Percentiles rank a stretch among this genome's conserved stretches.
These are phyloP conservation scores for Chaetoscypha palmicola DNA, from an alignment of 2,329 filamentous ascomycete species.

Conservation along the genomic window DNA sequence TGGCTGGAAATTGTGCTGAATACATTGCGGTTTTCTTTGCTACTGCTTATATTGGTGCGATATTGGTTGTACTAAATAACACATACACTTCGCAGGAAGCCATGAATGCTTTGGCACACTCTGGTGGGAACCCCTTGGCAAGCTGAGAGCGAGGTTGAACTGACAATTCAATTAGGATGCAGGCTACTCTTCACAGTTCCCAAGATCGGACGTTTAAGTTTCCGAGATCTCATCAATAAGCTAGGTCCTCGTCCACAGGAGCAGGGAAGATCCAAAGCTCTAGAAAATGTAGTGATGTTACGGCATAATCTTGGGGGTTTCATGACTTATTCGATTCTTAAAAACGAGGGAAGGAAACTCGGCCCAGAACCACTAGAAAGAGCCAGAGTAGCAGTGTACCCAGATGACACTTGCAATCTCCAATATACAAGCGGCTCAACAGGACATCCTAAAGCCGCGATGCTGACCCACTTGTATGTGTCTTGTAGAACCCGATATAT, in stretches of 20 bases:
- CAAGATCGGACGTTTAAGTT: constrained; percentile 58
- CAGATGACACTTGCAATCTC: constrained; percentile 64
- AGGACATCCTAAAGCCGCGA: constrained; percentile 65
- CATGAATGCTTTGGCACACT: constrained; percentile 63
- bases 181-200: constrained; percentile 67
- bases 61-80: constrained; percentile 74
- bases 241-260: constrained; percentile 32
- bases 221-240: constrained; percentile 49
- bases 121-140: too few relatives aligned
- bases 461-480: constrained; percentile 48
- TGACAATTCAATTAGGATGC: constrained; percentile 44
- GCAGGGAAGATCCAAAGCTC: constrained; percentile 33
- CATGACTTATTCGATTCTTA: constrained; percentile 22
- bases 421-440: constrained; percentile 74
- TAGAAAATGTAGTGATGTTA: constrained; percentile 52
- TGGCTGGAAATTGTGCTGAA: constrained; percentile 19
- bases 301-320: constrained; percentile 48
- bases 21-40: constrained; percentile 29
- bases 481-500: too few relatives aligned
- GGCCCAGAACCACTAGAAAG: constrained; percentile 2
- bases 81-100: constrained; percentile 71
- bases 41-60: constrained; percentile 45
- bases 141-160: too few relatives aligned
- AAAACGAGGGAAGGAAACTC: constrained; percentile 35
- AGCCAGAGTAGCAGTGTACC: constrained; percentile 24